Conservation (phyloP, 2,329 filamentous ascomycete species). For the Fusarium ambrosium region DNA sequence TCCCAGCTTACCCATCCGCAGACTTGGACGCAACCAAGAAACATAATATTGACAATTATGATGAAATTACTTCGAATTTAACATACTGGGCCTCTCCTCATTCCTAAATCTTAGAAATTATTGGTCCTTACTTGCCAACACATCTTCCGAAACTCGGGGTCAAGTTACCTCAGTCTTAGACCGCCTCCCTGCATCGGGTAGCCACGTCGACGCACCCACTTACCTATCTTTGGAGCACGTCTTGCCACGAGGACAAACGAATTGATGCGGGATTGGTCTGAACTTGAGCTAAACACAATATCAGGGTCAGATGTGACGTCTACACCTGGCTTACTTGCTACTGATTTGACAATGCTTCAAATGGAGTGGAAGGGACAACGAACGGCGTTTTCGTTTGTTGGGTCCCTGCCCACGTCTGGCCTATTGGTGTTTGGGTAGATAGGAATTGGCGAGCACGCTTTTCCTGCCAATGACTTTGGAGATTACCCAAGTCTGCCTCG, state of each 20-base stretch:
- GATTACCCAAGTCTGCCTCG: not conserved
- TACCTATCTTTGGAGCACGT: not conserved
- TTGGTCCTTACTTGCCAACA: not conserved
- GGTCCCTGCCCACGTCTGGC: not conserved
- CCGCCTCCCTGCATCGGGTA: not conserved
- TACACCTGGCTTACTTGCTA: not conserved
- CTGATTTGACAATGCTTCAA: not conserved
- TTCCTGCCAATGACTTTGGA: not conserved
- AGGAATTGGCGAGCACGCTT: not conserved
- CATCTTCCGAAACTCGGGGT: not conserved
- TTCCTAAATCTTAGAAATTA: not conserved
- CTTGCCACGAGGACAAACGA: not conserved
- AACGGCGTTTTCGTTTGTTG: not conserved
- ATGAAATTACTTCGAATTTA: not conserved
- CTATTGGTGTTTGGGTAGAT: not conserved
- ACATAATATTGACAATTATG: not conserved
- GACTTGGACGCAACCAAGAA: not conserved
- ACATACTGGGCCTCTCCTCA: not conserved
- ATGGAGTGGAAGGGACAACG: not conserved
- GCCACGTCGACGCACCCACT: not conserved
- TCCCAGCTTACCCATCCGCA: not conserved
- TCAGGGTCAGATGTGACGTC: not conserved
- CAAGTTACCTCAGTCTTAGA: not conserved
- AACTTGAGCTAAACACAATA: not conserved
- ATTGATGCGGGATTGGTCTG: not conserved